phyloP scores from a whole-genome alignment of 163 green algal genomes.

The Volvox carteri region DNA sequence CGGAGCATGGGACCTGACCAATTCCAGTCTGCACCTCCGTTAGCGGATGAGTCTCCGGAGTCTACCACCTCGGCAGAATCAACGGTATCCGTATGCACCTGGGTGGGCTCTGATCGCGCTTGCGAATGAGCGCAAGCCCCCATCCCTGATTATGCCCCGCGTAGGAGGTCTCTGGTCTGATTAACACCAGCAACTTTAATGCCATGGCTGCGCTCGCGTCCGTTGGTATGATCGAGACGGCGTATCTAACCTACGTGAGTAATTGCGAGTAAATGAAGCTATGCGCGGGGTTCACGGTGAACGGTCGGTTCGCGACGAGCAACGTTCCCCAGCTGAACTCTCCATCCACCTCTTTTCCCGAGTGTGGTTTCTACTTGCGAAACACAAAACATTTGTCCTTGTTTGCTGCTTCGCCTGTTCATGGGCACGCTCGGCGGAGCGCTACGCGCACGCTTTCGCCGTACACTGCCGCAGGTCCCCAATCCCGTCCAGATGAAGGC shows the following conservation, averaged over 20 bases:
- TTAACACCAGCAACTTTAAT: constrained; percentile 12
- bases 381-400: no score
- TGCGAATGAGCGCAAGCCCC: background rate
- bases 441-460: no score
- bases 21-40: constrained; percentile 2
- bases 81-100: background rate
- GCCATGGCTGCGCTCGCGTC: constrained; percentile 70
- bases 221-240: constrained; percentile 77
- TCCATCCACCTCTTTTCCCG: no score
- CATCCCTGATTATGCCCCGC: background rate
- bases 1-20: constrained; percentile 4
- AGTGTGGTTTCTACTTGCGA: no score
- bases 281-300: no score
- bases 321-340: no score
- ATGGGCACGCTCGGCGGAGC: no score
- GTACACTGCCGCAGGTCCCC: no score
- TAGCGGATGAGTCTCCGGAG: background rate
- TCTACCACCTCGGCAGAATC: background rate
- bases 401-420: no score
- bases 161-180: background rate
- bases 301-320: no score
- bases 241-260: constrained; percentile 78
- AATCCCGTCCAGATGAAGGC: no score
- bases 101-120: background rate
- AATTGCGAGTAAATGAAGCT: no score